Conservation (phyloP, 495 filamentous ascomycete genomes). For the Penicillium arizonense region DNA sequence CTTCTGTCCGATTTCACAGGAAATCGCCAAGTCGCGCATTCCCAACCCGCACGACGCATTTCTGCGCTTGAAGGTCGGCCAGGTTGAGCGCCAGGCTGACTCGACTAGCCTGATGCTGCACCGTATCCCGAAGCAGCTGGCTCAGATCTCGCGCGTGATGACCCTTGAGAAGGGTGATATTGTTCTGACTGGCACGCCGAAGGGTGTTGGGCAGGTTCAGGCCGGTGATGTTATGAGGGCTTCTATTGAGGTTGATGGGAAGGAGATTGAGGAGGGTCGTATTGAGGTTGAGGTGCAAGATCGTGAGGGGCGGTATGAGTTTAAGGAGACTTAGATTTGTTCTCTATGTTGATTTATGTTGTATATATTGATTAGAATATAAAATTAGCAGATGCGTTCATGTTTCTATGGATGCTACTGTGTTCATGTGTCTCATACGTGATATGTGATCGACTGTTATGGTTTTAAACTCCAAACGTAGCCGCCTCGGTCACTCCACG, state of each 20-base stretch:
- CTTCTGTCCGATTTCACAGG: conserved; percentile 79
- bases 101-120: conserved; percentile 90
- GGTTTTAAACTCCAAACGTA: no score
- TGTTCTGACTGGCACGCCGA: conserved; percentile 92
- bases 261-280: conserved; percentile 80
- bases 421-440: no score
- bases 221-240: conserved; percentile 88
- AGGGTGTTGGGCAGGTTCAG: conserved; percentile 85
- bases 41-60: conserved; percentile 86
- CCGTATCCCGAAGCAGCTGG: conserved; percentile 78
- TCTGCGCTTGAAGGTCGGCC: conserved; percentile 79
- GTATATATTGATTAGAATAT: background rate
- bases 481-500: no score
- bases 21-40: conserved; percentile 74
- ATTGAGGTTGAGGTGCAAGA: conserved; percentile 85
- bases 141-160: conserved; percentile 93
- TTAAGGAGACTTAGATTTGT: conserved; percentile 41
- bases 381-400: no score
- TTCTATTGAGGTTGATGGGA: conserved; percentile 75
- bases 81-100: conserved; percentile 72
- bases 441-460: no score
- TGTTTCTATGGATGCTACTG: no score
- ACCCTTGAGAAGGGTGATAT: conserved; percentile 89
- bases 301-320: conserved; percentile 50
- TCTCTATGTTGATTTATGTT: background rate